Evolutionary conservation across 805 yeast species (phyloP).

Genomic region (Ogataea ramenticola): DNA sequence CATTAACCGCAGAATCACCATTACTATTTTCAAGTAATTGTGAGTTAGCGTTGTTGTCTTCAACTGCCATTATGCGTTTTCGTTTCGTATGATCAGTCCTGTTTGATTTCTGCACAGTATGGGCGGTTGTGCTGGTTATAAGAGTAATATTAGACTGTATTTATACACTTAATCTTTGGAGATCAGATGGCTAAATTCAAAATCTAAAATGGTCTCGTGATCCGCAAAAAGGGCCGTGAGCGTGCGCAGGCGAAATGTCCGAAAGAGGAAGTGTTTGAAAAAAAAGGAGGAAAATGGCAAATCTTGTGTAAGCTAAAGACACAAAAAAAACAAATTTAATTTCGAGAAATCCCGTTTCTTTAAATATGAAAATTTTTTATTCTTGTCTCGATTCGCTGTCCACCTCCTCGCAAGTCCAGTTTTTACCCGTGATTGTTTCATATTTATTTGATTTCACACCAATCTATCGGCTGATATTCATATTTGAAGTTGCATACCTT

Average conservation of each 20-base stretch:
- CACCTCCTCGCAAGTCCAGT: neutral
- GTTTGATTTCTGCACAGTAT: too few species aligned
- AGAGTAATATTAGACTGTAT: too few species aligned
- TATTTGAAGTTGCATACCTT: too few species aligned
- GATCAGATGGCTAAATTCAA: too few species aligned
- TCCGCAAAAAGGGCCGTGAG: too few species aligned
- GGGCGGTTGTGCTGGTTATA: too few species aligned
- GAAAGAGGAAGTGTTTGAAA: neutral
- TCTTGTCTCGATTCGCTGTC: neutral
- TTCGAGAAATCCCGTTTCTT: neutral
- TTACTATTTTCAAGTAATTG: neutral
- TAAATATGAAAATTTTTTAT: neutral
- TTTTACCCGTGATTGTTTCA: neutral
- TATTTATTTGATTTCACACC: neutral
- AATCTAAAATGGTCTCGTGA: neutral
- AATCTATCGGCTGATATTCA: too few species aligned
- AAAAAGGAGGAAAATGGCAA: too few species aligned
- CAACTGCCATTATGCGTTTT: neutral
- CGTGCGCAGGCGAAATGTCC: neutral
- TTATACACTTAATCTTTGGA: too few species aligned
- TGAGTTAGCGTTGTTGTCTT: neutral
- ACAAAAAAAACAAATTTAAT: neutral
- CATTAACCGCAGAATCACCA: neutral
- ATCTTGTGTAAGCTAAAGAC: neutral
- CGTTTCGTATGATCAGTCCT: too few species aligned